Conservation (phyloP, 495 filamentous ascomycete species). For the Barbatosphaeria neglecta region DNA sequence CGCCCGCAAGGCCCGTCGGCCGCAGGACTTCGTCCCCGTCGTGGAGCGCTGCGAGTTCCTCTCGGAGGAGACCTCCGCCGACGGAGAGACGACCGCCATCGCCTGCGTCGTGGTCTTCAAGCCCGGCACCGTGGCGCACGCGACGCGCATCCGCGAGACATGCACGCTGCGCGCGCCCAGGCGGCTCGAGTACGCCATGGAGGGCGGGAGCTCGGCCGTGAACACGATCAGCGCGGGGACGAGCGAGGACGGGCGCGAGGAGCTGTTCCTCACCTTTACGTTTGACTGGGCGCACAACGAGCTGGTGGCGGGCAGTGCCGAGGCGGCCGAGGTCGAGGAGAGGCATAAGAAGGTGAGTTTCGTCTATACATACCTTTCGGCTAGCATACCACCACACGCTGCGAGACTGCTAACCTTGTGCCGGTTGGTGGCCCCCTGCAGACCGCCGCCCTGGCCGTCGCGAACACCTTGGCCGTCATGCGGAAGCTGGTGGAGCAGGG, state of each 20-base stretch:
- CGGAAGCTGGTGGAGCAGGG: slow-evolving; percentile 15
- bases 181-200: slow-evolving; percentile 15
- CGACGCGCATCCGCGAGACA: slow-evolving; percentile 4
- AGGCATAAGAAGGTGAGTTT: slow-evolving; percentile 14
- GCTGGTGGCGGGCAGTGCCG: slow-evolving; percentile 12
- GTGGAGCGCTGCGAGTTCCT: slow-evolving; percentile 16
- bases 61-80: slow-evolving; percentile 3
- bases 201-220: slow-evolving; percentile 13
- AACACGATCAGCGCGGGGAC: slow-evolving; percentile 12
- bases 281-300: slow-evolving; percentile 19
- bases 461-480: slow-evolving; percentile 13
- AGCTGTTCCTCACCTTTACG: slow-evolving; percentile 15
- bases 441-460: slow-evolving; percentile 16
- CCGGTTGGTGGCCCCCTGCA: too few species aligned
- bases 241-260: slow-evolving; percentile 4
- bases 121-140: neutral
- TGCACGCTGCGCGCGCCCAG: slow-evolving; percentile 11
- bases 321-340: slow-evolving; percentile 11
- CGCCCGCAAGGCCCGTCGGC: slow-evolving; percentile 12
- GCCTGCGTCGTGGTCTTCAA: slow-evolving; percentile 6
- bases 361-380: neutral
- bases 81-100: neutral
- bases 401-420: neutral
- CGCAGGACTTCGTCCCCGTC: slow-evolving; percentile 17
- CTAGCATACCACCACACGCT: too few species aligned